Evolutionary conservation across 306 rosid genomes (phyloP).

Genomic region (Vigna radiata): DNA sequence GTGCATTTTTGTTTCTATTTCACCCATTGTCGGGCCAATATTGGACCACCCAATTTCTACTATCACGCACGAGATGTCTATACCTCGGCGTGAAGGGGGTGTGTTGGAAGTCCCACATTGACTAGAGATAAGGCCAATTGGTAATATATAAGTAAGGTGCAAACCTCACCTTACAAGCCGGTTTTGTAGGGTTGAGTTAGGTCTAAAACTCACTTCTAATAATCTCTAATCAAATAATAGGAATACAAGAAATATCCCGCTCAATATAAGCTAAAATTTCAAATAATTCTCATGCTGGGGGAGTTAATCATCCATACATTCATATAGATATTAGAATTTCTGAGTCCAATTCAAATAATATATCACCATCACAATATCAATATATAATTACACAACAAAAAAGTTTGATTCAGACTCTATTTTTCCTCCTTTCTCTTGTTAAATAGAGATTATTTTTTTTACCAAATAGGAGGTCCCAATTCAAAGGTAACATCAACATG

Average conservation of each 20-base stretch:
- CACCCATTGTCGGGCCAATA: too few relatives aligned
- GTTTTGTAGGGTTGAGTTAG: too few relatives aligned
- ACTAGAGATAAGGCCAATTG: too few relatives aligned
- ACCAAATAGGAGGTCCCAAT: neutral
- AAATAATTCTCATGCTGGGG: slow-evolving; percentile 4
- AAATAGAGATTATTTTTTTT: slow-evolving; percentile 7
- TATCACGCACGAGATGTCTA: too few relatives aligned
- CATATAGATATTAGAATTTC: slow-evolving; percentile 29
- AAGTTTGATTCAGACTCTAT: slow-evolving; percentile 21
- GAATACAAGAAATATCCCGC: neutral
- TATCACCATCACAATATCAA: neutral
- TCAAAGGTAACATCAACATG: slow-evolving; percentile 26
- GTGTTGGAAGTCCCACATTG: too few relatives aligned
- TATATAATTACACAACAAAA: slow-evolving; percentile 16
- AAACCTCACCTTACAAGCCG: too few relatives aligned
- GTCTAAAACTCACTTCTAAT: too few relatives aligned
- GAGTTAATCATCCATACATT: slow-evolving; percentile 26
- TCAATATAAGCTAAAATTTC: slow-evolving; percentile 29
- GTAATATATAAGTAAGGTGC: too few relatives aligned
- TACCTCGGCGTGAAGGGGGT: too few relatives aligned
- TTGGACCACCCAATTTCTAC: too few relatives aligned
- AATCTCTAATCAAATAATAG: slow-evolving; percentile 15
- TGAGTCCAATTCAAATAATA: slow-evolving; percentile 16
- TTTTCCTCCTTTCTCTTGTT: slow-evolving; percentile 12
- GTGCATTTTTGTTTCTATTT: too few relatives aligned